phyloP scores from a whole-genome alignment of 2,329 filamentous ascomycete genomes.

The Colletotrichum euphorbiae region DNA sequence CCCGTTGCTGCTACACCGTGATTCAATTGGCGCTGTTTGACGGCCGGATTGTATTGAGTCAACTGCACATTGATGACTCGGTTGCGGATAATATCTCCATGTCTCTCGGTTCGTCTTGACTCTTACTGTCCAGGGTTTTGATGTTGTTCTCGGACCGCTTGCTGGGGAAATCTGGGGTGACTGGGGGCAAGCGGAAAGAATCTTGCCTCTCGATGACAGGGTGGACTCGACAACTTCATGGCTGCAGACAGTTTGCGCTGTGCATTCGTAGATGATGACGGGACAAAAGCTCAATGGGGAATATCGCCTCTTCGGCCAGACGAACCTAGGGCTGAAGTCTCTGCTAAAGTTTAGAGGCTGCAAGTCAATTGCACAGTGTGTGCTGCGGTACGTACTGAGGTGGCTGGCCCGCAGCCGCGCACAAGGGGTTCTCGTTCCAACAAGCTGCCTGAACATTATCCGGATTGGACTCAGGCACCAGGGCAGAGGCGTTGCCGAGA shows the following conservation, averaged over 20 bases:
- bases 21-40: background rate
- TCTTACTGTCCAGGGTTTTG: background rate
- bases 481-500: constrained; percentile 22
- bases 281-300: background rate
- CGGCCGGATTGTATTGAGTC: background rate
- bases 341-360: constrained; percentile 4
- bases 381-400: background rate
- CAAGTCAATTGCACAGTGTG: background rate
- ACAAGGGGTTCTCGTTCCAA: background rate
- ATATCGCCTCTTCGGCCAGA: background rate
- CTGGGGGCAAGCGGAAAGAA: constrained; percentile 20
- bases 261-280: background rate
- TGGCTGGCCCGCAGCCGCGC: background rate
- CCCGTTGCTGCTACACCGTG: background rate
- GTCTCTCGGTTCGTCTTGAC: background rate
- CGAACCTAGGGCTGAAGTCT: constrained; percentile 1
- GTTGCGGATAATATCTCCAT: background rate
- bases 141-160: background rate
- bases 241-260: background rate
- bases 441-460: background rate
- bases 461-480: constrained; percentile 1
- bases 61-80: background rate
- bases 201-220: constrained; percentile 15
- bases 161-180: constrained; percentile 22
- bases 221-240: background rate